These are phyloP conservation scores for Spiraea crenata DNA, from an alignment of 331 rosid genomes.

Conservation along the genomic window DNA sequence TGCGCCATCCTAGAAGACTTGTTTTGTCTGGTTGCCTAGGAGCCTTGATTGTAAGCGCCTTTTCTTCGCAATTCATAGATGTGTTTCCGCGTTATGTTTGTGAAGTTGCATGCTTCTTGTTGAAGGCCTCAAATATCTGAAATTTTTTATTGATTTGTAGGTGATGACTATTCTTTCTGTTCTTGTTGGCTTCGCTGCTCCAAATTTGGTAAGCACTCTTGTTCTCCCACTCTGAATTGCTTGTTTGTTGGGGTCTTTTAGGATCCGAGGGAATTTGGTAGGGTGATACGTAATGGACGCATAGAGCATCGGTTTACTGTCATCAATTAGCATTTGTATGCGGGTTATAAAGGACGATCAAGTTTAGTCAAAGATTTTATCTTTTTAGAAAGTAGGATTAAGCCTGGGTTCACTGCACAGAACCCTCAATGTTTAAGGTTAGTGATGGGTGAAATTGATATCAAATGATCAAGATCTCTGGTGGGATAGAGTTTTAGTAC, in stretches of 20 bases:
- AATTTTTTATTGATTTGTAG: slow-evolving; percentile 39
- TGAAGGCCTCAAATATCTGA: slow-evolving; percentile 15
- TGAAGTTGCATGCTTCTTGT: neutral
- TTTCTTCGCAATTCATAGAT: slow-evolving; percentile 10
- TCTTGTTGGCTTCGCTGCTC: slow-evolving; percentile 98
- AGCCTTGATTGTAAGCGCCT: slow-evolving; percentile 80
- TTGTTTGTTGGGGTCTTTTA: slow-evolving; percentile 16
- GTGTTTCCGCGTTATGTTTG: neutral
- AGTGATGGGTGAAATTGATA: neutral
- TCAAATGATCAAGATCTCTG: neutral
- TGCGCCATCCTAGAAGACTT: slow-evolving; percentile 92
- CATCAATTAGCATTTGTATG: no score
- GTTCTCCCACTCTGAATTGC: slow-evolving; percentile 1
- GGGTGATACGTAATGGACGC: neutral
- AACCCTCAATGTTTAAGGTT: neutral
- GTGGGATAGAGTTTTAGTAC: neutral
- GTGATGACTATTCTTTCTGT: slow-evolving; percentile 95
- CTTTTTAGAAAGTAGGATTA: no score
- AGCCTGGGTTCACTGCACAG: no score
- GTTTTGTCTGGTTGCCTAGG: slow-evolving; percentile 84
- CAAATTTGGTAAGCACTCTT: slow-evolving; percentile 70
- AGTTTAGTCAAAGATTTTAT: no score
- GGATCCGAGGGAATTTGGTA: neutral
- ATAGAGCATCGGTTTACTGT: no score
- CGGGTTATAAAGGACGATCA: no score